Evolutionary conservation across 2,329 filamentous ascomycete genomes (phyloP).

Genomic region (Conoideocrella luteorostrata): DNA sequence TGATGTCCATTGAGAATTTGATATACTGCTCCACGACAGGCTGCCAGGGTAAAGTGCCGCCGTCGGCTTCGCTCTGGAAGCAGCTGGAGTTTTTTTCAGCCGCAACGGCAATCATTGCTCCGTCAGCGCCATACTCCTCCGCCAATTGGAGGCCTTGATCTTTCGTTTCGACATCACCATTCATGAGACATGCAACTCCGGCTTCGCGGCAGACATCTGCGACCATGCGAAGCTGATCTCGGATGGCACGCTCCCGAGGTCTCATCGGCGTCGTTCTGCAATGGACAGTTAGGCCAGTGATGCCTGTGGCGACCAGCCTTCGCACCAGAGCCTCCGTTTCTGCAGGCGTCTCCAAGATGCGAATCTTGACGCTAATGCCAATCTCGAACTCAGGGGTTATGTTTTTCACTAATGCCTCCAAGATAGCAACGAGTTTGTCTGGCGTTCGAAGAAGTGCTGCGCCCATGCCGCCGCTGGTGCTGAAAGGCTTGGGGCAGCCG

Average conservation of each 20-base stretch:
- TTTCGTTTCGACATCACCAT: conserved; percentile 77
- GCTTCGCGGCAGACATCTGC: conserved; percentile 71
- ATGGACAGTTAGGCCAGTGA: conserved; percentile 87
- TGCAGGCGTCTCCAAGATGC: conserved; percentile 70
- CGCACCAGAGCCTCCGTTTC: conserved; percentile 73
- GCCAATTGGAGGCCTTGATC: conserved; percentile 68
- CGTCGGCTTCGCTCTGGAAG: conserved; percentile 64
- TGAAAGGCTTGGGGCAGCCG: conserved; percentile 97
- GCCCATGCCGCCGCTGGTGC: conserved; percentile 89
- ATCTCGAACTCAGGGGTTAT: conserved; percentile 75
- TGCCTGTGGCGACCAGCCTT: conserved; percentile 76
- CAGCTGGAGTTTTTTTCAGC: conserved; percentile 89
- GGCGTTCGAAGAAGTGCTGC: conserved; percentile 82
- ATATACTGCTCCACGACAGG: conserved; percentile 75
- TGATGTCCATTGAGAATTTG: conserved; percentile 62
- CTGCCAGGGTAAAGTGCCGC: conserved; percentile 66
- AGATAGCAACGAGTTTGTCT: conserved; percentile 74
- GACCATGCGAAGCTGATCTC: conserved; percentile 80
- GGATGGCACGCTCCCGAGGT: conserved; percentile 78
- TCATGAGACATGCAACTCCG: conserved; percentile 91
- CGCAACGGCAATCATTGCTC: conserved; percentile 92
- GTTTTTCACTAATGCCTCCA: conserved; percentile 73
- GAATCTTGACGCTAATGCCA: conserved; percentile 95
- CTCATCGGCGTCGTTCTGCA: conserved; percentile 96
- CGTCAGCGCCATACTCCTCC: conserved; percentile 76